A percentile compares a stretch with the other conserved stretches of the same genome.
phyloP scores from a whole-genome alignment of 148 eudicot genomes.

The Cornus suecica region DNA sequence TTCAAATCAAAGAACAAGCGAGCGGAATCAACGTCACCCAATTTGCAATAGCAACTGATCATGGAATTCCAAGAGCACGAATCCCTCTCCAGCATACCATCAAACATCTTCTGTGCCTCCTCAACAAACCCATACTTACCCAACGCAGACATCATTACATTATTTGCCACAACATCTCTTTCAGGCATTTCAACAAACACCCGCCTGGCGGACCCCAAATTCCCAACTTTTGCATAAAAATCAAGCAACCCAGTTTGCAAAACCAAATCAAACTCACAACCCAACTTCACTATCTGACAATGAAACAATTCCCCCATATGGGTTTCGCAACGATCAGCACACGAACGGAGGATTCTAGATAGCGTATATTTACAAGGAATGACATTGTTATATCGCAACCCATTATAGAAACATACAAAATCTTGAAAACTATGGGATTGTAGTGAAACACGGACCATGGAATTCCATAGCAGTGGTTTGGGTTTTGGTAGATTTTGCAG shows the following conservation, averaged over 20 bases:
- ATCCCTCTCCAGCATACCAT: slow-evolving; percentile 32
- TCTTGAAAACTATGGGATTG: slow-evolving; percentile 16
- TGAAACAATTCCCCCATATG: slow-evolving; percentile 22
- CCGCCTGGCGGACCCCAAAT: slow-evolving; percentile 22
- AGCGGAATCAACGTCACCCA: slow-evolving; percentile 14
- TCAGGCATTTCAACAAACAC: slow-evolving; percentile 39
- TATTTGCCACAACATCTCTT: slow-evolving; percentile 37
- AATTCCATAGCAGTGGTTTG: slow-evolving; percentile 31
- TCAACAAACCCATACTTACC: slow-evolving; percentile 28
- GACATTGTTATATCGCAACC: slow-evolving; percentile 12
- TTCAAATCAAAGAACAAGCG: slow-evolving; percentile 16
- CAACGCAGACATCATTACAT: slow-evolving; percentile 36
- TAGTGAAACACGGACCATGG: slow-evolving; percentile 34
- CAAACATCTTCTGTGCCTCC: slow-evolving; percentile 28
- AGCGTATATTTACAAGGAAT: slow-evolving; percentile 24
- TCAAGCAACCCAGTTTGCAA: slow-evolving; percentile 41
- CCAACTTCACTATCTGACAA: slow-evolving; percentile 28
- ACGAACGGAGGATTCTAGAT: slow-evolving; percentile 32
- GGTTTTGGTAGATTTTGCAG: slow-evolving; percentile 23
- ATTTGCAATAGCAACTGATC: slow-evolving; percentile 21
- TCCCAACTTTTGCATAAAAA: slow-evolving; percentile 33
- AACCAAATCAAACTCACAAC: slow-evolving; percentile 35
- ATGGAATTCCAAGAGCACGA: slow-evolving; percentile 28
- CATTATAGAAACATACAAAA: slow-evolving; percentile 19
- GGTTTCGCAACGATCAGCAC: slow-evolving; percentile 17